Conservation (phyloP, 495 filamentous ascomycete species). For the Evernia prunastri region DNA sequence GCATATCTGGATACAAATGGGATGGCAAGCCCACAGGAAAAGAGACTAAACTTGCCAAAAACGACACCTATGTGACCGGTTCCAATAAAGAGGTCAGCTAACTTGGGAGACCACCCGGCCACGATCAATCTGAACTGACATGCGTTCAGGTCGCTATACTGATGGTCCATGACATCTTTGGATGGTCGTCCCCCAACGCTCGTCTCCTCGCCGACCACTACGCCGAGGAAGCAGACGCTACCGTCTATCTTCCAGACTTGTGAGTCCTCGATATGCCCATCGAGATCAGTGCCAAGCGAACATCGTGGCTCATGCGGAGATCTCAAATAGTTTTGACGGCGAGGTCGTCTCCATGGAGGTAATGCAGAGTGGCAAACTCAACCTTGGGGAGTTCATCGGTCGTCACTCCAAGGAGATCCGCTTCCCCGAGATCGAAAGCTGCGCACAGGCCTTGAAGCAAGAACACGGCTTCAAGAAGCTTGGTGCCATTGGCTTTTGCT, state of each 20-base stretch:
- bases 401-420: constrained; percentile 42
- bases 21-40: constrained; percentile 39
- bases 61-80: constrained; percentile 39
- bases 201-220: constrained; percentile 46
- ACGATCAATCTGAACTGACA: background rate
- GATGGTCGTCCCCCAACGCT: constrained; percentile 44
- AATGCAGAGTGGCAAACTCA: constrained; percentile 34
- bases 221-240: constrained; percentile 42
- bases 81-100: constrained; percentile 33
- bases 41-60: constrained; percentile 32
- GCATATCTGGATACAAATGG: constrained; percentile 40
- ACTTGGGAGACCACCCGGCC: constrained; percentile 23
- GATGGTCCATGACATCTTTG: constrained; percentile 44
- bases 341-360: constrained; percentile 31
- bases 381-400: constrained; percentile 34
- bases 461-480: constrained; percentile 35
- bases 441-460: constrained; percentile 39
- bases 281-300: background rate
- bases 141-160: background rate
- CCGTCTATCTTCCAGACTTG: constrained; percentile 47
- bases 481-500: constrained; percentile 57
- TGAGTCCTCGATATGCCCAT: background rate
- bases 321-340: constrained; percentile 29
- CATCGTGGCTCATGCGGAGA: background rate
- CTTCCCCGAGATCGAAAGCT: constrained; percentile 48